Evolutionary conservation across 768 basidiomycete species (phyloP).

Genomic region (Phlegmacium glaucopus): DNA sequence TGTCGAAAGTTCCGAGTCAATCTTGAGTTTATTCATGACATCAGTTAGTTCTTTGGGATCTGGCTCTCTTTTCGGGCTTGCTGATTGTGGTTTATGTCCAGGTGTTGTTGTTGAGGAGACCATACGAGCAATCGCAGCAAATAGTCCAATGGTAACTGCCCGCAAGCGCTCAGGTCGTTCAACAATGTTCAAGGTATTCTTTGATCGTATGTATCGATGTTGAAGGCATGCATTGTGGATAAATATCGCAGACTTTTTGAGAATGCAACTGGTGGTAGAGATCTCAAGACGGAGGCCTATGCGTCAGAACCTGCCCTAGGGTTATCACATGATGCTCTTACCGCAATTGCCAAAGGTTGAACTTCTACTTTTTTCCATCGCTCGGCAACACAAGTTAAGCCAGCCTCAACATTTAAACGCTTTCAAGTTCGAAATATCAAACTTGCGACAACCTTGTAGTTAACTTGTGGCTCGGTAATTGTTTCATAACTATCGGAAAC

Average conservation of each 20-base stretch:
- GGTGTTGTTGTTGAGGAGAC: conserved; percentile 19
- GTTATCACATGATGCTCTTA: background rate
- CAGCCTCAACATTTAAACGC: too few relatives aligned
- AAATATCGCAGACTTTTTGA: conserved; percentile 32
- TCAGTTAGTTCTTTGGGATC: conserved; percentile 22
- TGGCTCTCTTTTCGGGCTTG: background rate
- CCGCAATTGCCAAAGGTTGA: too few relatives aligned
- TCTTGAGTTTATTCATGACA: conserved; percentile 24
- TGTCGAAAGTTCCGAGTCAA: conserved; percentile 12
- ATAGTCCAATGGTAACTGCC: conserved; percentile 79
- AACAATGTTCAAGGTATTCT: conserved; percentile 72
- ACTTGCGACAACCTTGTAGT: too few relatives aligned
- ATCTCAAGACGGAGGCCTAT: background rate
- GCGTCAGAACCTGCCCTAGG: background rate
- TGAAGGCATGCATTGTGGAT: conserved; percentile 72
- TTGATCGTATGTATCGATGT: conserved; percentile 76
- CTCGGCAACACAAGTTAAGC: too few relatives aligned
- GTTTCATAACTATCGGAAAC: too few relatives aligned
- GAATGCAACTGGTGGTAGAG: background rate
- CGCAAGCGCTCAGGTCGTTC: conserved; percentile 88
- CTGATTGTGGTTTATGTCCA: background rate
- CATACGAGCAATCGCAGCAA: conserved; percentile 76
- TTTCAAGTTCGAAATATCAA: too few relatives aligned
- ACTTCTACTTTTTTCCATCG: too few relatives aligned
- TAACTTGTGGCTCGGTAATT: too few relatives aligned